Conservation (phyloP, 306 rosid genomes). For the Castanea sativa region DNA sequence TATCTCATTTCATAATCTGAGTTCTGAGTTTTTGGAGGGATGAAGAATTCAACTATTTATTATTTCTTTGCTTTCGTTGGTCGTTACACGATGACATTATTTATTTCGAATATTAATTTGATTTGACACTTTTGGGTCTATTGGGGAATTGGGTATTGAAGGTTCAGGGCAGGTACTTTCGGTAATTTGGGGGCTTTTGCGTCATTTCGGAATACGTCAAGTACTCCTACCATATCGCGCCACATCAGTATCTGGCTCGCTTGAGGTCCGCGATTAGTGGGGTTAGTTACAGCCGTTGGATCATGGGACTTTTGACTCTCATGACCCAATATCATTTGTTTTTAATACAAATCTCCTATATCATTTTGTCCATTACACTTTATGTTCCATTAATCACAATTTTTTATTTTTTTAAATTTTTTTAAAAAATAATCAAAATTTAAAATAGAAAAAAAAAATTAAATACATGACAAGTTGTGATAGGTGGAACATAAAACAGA, state of each 20-base stretch:
- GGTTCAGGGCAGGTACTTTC: too few relatives aligned
- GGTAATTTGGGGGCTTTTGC: not conserved
- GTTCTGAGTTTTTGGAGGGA: slow-evolving; percentile 19
- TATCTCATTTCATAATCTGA: not conserved
- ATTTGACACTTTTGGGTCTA: slow-evolving; percentile 32
- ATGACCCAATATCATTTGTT: too few relatives aligned
- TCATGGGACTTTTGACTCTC: not conserved
- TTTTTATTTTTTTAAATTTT: not conserved
- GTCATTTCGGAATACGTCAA: slow-evolving; percentile 51
- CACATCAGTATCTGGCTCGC: slow-evolving; percentile 31
- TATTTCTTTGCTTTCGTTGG: not conserved
- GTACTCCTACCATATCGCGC: slow-evolving; percentile 32
- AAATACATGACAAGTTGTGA: accelerated
- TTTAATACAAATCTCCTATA: too few relatives aligned
- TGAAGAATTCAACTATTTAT: slow-evolving; percentile 7
- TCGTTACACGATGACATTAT: not conserved
- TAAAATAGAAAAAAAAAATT: too few relatives aligned
- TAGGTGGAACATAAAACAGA: too few relatives aligned
- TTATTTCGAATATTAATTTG: not conserved
- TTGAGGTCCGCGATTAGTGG: not conserved
- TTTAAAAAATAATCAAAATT: not conserved
- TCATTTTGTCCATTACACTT: accelerated
- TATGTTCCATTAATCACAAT: accelerated
- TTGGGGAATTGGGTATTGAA: not conserved
- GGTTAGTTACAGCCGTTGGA: not conserved